These are phyloP conservation scores for Flaveria linearis DNA, from an alignment of 129 eudicot genomes.

Conservation along the genomic window DNA sequence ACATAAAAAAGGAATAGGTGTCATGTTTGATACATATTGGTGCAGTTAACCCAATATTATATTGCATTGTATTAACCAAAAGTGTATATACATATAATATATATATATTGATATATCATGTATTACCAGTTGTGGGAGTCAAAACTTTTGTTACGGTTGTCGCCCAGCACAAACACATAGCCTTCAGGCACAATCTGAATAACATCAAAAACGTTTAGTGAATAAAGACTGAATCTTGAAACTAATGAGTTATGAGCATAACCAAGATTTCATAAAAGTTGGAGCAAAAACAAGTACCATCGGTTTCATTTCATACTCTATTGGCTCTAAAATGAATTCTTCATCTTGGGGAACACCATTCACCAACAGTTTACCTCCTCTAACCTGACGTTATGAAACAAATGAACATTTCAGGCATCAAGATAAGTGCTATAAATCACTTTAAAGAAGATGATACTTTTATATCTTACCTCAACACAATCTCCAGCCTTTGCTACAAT, in stretches of 20 bases:
- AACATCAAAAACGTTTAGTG: conserved; percentile 10
- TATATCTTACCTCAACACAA: conserved; percentile 64
- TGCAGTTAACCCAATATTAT: neutral
- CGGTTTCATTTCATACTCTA: conserved; percentile 73
- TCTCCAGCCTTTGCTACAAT: conserved; percentile 91
- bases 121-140: conserved; percentile 89
- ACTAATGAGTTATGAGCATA: conserved; percentile 3
- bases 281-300: conserved; percentile 43
- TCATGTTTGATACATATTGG: neutral
- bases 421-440: neutral
- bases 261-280: conserved; percentile 6
- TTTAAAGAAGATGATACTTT: neutral
- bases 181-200: conserved; percentile 91
- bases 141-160: conserved; percentile 90
- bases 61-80: neutral
- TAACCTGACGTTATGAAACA: conserved; percentile 44
- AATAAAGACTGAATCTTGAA: conserved; percentile 18
- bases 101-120: neutral
- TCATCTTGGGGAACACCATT: conserved; percentile 76
- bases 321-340: conserved; percentile 88
- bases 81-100: neutral
- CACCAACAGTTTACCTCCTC: conserved; percentile 67
- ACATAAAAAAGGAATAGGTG: neutral
- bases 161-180: conserved; percentile 92
- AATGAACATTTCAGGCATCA: conserved; percentile 1